Conservation (phyloP, 257 asterid genomes). For the Osmanthus fragrans region DNA sequence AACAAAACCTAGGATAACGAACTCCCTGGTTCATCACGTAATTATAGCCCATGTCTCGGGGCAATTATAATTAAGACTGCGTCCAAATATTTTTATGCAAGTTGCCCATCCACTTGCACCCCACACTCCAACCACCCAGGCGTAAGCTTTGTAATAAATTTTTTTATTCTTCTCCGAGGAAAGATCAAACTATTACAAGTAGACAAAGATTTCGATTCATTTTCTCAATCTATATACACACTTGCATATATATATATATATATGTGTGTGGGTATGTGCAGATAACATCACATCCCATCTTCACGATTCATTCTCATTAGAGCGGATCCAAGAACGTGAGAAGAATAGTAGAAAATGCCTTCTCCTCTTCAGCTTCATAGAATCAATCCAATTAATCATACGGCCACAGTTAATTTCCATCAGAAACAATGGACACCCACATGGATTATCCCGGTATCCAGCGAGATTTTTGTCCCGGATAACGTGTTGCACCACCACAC, state of each 20-base stretch:
- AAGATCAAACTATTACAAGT: constrained; percentile 40
- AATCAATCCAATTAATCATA: constrained; percentile 31
- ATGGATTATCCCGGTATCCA: constrained; percentile 43
- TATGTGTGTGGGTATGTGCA: background rate
- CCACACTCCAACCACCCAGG: background rate
- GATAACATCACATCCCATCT: constrained; percentile 5
- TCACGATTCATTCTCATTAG: constrained; percentile 7
- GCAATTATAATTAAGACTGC: constrained; percentile 22
- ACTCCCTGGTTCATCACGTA: constrained; percentile 28
- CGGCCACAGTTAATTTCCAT: constrained; percentile 23
- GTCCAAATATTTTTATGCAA: constrained; percentile 49
- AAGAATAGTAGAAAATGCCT: constrained; percentile 36
- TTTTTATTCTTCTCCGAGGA: constrained; percentile 19
- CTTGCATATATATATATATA: background rate
- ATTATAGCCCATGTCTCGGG: constrained; percentile 27
- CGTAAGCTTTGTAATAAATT: constrained; percentile 1
- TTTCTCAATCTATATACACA: constrained; percentile 8
- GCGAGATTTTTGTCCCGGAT: constrained; percentile 39
- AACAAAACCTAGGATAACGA: constrained; percentile 24
- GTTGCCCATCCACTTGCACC: constrained; percentile 73
- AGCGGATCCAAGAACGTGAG: background rate
- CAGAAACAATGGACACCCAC: constrained; percentile 37
- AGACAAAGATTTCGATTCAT: constrained; percentile 19
- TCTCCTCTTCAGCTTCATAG: constrained; percentile 64
- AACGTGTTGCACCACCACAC: constrained; percentile 55